phyloP scores from a whole-genome alignment of 2,329 filamentous ascomycete species.

The Lachnellula willkommii region DNA sequence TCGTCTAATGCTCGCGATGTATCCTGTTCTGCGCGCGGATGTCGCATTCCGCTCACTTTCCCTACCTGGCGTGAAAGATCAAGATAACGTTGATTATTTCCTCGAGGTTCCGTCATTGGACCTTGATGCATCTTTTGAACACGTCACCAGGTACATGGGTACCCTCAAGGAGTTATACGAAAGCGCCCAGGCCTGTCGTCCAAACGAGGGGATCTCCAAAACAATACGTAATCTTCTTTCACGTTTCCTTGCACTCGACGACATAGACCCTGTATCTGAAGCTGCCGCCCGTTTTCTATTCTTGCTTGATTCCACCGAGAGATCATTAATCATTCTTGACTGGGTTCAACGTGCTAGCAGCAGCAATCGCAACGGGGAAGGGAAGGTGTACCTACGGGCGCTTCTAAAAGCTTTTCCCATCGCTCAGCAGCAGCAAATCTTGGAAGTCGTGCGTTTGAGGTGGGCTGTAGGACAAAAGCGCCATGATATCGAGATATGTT shows the following conservation, averaged over 20 bases:
- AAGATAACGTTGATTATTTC: not conserved
- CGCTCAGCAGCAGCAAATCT: conserved; percentile 19
- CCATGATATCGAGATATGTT: conserved; percentile 45
- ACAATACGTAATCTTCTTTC: conserved; percentile 1
- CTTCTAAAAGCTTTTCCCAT: conserved; percentile 30
- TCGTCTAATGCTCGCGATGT: conserved; percentile 51
- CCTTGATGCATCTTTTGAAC: not conserved
- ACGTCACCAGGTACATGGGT: not conserved
- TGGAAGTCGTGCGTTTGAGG: conserved; percentile 43
- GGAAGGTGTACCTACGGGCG: conserved; percentile 47
- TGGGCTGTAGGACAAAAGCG: conserved; percentile 43
- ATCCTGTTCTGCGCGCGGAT: conserved; percentile 33
- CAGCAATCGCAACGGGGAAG: conserved; percentile 30
- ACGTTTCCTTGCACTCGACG: conserved; percentile 42
- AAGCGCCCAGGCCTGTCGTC: not conserved
- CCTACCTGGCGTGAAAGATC: not conserved
- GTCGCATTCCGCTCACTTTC: conserved; percentile 3
- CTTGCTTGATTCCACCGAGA: conserved; percentile 36
- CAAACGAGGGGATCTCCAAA: not conserved
- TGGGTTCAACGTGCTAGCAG: conserved; percentile 44
- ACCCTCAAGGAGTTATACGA: not conserved
- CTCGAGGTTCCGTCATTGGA: not conserved
- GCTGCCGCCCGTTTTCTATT: conserved; percentile 48
- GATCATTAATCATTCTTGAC: conserved; percentile 36
- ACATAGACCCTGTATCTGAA: conserved; percentile 42